A percentile compares a stretch with the other conserved stretches of the same genome.
Evolutionary conservation across 306 rosid species (phyloP).

Genomic region (Fragaria iinumae): DNA sequence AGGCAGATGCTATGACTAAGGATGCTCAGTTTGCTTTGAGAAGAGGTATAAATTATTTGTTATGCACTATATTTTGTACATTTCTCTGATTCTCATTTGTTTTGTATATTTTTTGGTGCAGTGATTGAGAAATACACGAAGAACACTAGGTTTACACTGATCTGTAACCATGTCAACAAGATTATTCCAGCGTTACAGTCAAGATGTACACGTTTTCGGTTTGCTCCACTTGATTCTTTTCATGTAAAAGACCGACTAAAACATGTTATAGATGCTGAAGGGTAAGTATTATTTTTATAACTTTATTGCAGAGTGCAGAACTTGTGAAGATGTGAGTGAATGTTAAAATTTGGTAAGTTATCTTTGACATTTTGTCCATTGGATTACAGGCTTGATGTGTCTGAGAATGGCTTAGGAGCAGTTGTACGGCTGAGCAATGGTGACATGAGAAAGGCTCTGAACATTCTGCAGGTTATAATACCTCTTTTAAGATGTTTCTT

Average conservation of each 20-base stretch:
- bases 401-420: conserved; percentile 70
- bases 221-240: conserved; percentile 89
- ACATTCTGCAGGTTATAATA: conserved; percentile 72
- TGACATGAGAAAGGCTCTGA: conserved; percentile 93
- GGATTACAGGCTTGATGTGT: conserved; percentile 68
- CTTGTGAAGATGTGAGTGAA: not conserved
- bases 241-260: conserved; percentile 82
- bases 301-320: not conserved
- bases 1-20: conserved; percentile 99
- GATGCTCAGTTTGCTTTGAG: conserved; percentile 97
- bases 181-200: conserved; percentile 93
- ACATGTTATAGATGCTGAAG: conserved; percentile 79
- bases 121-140: conserved; percentile 95
- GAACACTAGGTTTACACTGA: conserved; percentile 84
- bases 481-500: not conserved
- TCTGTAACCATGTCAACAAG: conserved; percentile 95
- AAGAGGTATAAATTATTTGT: conserved; percentile 55
- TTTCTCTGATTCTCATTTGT: conserved; percentile 7
- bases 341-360: not conserved
- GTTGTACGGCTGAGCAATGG: conserved; percentile 88
- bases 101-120: conserved; percentile 33
- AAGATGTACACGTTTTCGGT: conserved; percentile 93
- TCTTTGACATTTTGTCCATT: conserved; percentile 21
- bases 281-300: conserved; percentile 38
- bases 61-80: conserved; percentile 7